A percentile compares a stretch with the other conserved stretches of the same genome.
Conservation (phyloP, 495 filamentous ascomycete species). For the Hypoxylon perforatum region DNA sequence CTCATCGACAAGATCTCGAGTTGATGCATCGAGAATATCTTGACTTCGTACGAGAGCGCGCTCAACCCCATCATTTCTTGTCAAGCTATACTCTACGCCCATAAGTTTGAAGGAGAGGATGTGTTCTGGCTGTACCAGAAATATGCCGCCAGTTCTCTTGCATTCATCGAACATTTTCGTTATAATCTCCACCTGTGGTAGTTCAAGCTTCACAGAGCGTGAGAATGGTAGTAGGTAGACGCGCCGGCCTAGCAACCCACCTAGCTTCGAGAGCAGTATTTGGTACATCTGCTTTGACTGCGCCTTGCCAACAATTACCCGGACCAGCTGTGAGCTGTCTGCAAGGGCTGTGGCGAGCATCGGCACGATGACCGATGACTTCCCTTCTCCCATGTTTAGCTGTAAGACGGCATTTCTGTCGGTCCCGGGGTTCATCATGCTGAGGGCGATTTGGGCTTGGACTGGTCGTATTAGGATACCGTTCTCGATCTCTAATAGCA, state of each 20-base stretch:
- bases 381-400: constrained; percentile 82
- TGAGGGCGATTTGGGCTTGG: constrained; percentile 66
- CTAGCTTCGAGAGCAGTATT: constrained; percentile 68
- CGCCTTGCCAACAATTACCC: constrained; percentile 72
- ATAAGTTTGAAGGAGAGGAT: constrained; percentile 75
- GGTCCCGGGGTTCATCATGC: constrained; percentile 64
- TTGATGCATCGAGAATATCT: constrained; percentile 52
- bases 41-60: constrained; percentile 54
- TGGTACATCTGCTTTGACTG: constrained; percentile 71
- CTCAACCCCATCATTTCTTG: constrained; percentile 39
- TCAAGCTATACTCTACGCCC: constrained; percentile 63
- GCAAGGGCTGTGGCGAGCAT: constrained; percentile 68
- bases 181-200: constrained; percentile 44
- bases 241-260: constrained; percentile 67
- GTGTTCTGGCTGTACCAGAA: constrained; percentile 75
- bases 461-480: constrained; percentile 70
- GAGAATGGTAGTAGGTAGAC: constrained; percentile 74
- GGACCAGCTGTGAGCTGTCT: constrained; percentile 60
- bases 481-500: constrained; percentile 73
- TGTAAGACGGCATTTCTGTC: constrained; percentile 68
- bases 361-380: constrained; percentile 76
- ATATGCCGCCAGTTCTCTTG: constrained; percentile 58
- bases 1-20: constrained; percentile 71
- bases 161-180: constrained; percentile 59
- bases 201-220: constrained; percentile 54